phyloP scores from a whole-genome alignment of 768 basidiomycete genomes.

The Trametes cingulata region DNA sequence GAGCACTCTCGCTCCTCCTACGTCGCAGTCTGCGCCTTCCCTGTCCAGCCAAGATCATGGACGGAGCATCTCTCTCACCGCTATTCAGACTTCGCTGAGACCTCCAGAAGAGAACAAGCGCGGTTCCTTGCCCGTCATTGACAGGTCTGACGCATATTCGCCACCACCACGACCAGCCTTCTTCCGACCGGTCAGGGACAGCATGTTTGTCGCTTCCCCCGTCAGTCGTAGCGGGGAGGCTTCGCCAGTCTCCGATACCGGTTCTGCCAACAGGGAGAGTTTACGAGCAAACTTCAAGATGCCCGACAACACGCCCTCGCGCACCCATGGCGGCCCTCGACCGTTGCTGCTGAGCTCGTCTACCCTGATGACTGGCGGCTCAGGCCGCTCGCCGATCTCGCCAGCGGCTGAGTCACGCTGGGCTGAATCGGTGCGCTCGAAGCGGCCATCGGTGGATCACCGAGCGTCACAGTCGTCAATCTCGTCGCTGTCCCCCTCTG shows the following conservation, averaged over 20 bases:
- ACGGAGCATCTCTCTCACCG: slow-evolving; percentile 18
- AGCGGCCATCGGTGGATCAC: slow-evolving; percentile 34
- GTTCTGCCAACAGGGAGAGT: slow-evolving; percentile 41
- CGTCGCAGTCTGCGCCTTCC: slow-evolving; percentile 4
- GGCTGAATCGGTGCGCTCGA: slow-evolving; percentile 25
- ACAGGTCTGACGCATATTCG: slow-evolving; percentile 41
- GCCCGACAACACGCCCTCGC: slow-evolving; percentile 32
- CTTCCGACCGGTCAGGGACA: slow-evolving; percentile 61
- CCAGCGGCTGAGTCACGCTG: slow-evolving; percentile 20
- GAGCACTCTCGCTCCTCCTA: slow-evolving; percentile 19
- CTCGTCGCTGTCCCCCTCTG: slow-evolving; percentile 64
- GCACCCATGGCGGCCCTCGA: slow-evolving; percentile 47
- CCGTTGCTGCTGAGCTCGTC: slow-evolving; percentile 64
- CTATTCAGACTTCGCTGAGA: slow-evolving; percentile 4
- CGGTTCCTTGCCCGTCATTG: slow-evolving; percentile 43
- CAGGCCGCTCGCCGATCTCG: slow-evolving; percentile 25
- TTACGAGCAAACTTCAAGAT: slow-evolving; percentile 42
- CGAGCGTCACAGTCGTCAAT: slow-evolving; percentile 63
- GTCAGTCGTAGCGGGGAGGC: slow-evolving; percentile 18
- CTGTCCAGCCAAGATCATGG: slow-evolving; percentile 6
- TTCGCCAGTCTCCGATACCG: slow-evolving; percentile 29
- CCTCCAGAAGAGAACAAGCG: slow-evolving; percentile 27
- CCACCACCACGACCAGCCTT: slow-evolving; percentile 59
- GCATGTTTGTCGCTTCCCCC: slow-evolving; percentile 33
- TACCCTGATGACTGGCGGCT: slow-evolving; percentile 26